Conservation (phyloP, 2,329 filamentous ascomycete genomes). For the Sclerotinia sclerotiorum region DNA sequence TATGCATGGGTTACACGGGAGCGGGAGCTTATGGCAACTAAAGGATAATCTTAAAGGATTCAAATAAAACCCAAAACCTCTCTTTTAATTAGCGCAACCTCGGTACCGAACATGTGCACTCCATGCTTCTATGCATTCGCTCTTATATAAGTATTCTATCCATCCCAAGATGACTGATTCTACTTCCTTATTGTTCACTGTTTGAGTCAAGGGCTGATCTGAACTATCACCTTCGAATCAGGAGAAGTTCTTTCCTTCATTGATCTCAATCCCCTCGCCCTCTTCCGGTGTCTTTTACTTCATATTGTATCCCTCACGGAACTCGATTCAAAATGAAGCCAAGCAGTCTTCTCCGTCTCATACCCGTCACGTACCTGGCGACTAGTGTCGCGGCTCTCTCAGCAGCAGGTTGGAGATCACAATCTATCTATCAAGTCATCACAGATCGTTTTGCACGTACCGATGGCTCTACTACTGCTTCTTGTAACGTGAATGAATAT, state of each 20-base stretch:
- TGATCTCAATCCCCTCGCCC: neutral
- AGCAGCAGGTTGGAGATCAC: conserved; percentile 43
- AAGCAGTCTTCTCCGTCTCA: neutral
- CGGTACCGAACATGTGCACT: too few relatives aligned
- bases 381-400: conserved; percentile 25
- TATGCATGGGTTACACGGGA: too few relatives aligned
- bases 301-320: neutral
- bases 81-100: too few relatives aligned
- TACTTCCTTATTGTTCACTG: neutral
- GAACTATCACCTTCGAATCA: neutral
- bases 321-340: neutral
- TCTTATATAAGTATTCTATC: too few relatives aligned
- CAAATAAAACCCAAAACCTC: too few relatives aligned
- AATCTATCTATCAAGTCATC: conserved; percentile 49
- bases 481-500: conserved; percentile 41
- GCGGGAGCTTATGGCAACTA: too few relatives aligned
- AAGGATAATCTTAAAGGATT: too few relatives aligned
- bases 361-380: neutral
- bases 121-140: too few relatives aligned
- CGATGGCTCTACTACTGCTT: conserved; percentile 40
- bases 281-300: too few relatives aligned
- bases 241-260: neutral
- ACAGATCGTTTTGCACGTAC: conserved; percentile 42
- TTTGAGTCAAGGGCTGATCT: neutral
- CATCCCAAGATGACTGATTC: too few relatives aligned